A percentile compares a stretch with the other conserved stretches of the same genome.
phyloP scores from a whole-genome alignment of 2,329 filamentous ascomycete species.

The Aaosphaeria arxii region DNA sequence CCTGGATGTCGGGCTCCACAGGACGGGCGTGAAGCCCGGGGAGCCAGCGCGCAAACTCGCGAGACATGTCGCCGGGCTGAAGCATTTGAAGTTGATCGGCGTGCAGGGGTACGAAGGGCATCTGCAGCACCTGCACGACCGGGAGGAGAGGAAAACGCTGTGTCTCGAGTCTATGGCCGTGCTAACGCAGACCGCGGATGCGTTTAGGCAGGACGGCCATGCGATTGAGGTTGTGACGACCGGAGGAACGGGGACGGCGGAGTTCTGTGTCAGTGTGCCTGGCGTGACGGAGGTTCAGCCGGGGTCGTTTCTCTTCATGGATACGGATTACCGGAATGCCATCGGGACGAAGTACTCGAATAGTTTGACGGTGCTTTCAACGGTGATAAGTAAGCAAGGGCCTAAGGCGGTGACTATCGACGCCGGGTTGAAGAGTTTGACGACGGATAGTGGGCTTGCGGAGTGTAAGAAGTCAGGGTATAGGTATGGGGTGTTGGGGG shows the following conservation, averaged over 20 bases:
- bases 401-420: constrained; percentile 48
- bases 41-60: constrained; percentile 42
- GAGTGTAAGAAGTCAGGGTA: constrained; percentile 46
- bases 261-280: constrained; percentile 51
- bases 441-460: constrained; percentile 51
- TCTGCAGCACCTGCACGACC: constrained; percentile 50
- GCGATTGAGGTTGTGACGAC: constrained; percentile 51
- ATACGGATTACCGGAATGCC: constrained; percentile 55
- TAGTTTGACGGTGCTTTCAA: constrained; percentile 49
- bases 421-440: constrained; percentile 50
- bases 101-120: constrained; percentile 55
- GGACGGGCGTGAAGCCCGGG: constrained; percentile 47
- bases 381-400: constrained; percentile 49
- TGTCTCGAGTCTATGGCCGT: constrained; percentile 48
- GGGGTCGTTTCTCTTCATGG: constrained; percentile 57
- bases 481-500: constrained; percentile 45
- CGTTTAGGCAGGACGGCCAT: constrained; percentile 42
- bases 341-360: constrained; percentile 50
- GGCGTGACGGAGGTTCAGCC: constrained; percentile 56
- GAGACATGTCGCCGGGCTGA: constrained; percentile 33
- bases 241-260: constrained; percentile 52
- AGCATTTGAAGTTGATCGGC: constrained; percentile 46
- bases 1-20: constrained; percentile 51
- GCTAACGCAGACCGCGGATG: constrained; percentile 43
- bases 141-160: constrained; percentile 39